These are phyloP conservation scores for Myriangium duriaei DNA, from an alignment of 2,329 filamentous ascomycete species.

Conservation along the genomic window DNA sequence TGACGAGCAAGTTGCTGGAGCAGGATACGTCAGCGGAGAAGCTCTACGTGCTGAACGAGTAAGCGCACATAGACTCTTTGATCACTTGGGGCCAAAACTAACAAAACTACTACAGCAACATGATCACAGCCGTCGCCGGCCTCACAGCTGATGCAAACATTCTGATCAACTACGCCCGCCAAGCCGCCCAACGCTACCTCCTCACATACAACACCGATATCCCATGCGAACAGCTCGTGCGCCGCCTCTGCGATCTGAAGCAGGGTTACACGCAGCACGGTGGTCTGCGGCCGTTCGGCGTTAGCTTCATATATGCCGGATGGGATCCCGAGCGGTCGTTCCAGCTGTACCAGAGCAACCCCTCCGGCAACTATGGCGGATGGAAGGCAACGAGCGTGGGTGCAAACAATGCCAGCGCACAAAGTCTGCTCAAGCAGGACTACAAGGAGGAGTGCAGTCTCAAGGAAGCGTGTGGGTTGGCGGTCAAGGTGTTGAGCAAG, in stretches of 20 bases:
- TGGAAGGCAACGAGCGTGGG: constrained; percentile 99
- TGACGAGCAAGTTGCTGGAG: constrained; percentile 97
- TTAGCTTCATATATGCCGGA: constrained; percentile 98
- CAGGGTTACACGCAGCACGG: constrained; percentile 99
- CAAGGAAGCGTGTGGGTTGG: constrained; percentile 92
- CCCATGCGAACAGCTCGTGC: constrained; percentile 95
- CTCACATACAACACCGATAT: constrained; percentile 99
- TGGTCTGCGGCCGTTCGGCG: constrained; percentile 93
- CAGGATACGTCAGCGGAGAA: constrained; percentile 99
- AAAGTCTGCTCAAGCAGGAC: constrained; percentile 95
- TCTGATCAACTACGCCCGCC: constrained; percentile 98
- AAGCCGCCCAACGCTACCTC: constrained; percentile 93
- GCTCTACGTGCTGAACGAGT: constrained; percentile 99
- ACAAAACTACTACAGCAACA: constrained; percentile 56
- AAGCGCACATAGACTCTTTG: constrained; percentile 26
- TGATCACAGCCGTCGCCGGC: constrained; percentile 98
- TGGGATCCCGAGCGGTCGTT: constrained; percentile 95
- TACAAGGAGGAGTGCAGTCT: constrained; percentile 97
- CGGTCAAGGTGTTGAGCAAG: constrained; percentile 98
- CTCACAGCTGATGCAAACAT: constrained; percentile 99
- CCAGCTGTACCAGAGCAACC: constrained; percentile 98
- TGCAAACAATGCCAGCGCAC: constrained; percentile 94
- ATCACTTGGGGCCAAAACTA: constrained; percentile 2
- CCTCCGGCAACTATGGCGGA: constrained; percentile 94
- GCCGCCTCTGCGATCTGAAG: constrained; percentile 92